These are phyloP conservation scores for Turnera subulata DNA, from an alignment of 345 rosid genomes.

Conservation along the genomic window DNA sequence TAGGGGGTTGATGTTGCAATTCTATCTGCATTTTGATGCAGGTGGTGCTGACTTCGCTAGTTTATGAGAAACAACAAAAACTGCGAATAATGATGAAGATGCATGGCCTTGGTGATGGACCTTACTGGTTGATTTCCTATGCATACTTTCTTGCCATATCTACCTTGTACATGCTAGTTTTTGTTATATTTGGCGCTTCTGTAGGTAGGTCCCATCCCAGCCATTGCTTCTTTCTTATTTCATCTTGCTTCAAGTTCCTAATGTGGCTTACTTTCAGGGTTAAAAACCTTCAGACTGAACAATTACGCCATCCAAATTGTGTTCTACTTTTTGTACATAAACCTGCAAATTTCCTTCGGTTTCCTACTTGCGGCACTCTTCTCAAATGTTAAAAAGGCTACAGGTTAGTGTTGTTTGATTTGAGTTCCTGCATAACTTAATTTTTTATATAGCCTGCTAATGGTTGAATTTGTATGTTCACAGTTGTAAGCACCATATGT, in stretches of 20 bases:
- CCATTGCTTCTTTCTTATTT: constrained; percentile 1
- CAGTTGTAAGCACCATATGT: constrained; percentile 61
- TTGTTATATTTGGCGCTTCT: constrained; percentile 66
- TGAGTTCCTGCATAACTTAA: neutral
- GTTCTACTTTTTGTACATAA: constrained; percentile 66
- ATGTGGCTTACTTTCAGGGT: constrained; percentile 42
- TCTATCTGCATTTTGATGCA: constrained; percentile 18
- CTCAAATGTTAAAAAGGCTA: constrained; percentile 72
- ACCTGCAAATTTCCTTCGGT: constrained; percentile 76
- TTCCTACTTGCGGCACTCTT: constrained; percentile 67
- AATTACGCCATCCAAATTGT: constrained; percentile 63
- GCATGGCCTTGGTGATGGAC: constrained; percentile 96
- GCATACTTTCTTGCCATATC: constrained; percentile 71
- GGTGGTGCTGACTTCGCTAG: constrained; percentile 72
- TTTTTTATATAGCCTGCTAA: neutral
- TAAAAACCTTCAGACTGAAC: constrained; percentile 69
- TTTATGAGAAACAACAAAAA: constrained; percentile 78
- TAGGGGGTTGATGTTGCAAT: too few species aligned
- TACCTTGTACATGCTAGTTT: constrained; percentile 50
- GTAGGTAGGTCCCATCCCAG: constrained; percentile 59
- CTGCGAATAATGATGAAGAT: constrained; percentile 92
- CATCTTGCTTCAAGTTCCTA: constrained; percentile 19
- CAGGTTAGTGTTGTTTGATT: constrained; percentile 47
- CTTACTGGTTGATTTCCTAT: constrained; percentile 88
- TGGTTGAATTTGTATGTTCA: constrained; percentile 17